Conservation (phyloP, 805 yeast species). For the Ogataea pilisensis region DNA sequence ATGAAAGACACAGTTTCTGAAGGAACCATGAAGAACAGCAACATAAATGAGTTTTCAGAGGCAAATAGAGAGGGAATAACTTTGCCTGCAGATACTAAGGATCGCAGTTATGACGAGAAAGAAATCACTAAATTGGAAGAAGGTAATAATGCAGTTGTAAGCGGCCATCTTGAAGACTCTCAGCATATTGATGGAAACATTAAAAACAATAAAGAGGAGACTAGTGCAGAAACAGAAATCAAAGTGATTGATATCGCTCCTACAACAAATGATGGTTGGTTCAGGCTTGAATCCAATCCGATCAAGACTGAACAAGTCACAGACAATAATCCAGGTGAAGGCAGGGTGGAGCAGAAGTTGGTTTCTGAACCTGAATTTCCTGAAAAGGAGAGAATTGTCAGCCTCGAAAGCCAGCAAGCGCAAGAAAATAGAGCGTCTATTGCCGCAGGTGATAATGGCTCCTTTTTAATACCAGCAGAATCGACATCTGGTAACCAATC, state of each 20-base stretch:
- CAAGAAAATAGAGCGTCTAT: slow-evolving; percentile 6
- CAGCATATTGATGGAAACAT: no score
- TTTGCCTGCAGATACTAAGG: no score
- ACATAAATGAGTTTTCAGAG: no score
- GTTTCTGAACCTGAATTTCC: no score
- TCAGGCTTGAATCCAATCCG: not conserved
- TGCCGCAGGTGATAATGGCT: not conserved
- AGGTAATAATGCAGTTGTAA: no score
- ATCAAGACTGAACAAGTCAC: slow-evolving; percentile 4
- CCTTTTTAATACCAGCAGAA: not conserved
- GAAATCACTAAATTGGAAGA: no score
- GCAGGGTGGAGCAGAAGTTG: no score
- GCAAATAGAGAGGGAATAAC: no score
- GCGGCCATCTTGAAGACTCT: not conserved
- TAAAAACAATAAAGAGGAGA: no score
- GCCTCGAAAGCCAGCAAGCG: slow-evolving; percentile 10
- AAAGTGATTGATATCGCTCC: not conserved
- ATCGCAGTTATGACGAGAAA: no score
- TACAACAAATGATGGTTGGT: not conserved
- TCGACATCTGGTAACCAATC: not conserved
- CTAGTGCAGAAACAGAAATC: not conserved
- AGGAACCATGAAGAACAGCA: no score
- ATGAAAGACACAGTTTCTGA: not conserved
- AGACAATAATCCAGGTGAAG: no score
- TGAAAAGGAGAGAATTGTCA: slow-evolving; percentile 12